Base-by-base conservation (phyloP, 495 filamentous ascomycete genomes). In the Aspergillus indologenus region DNA sequence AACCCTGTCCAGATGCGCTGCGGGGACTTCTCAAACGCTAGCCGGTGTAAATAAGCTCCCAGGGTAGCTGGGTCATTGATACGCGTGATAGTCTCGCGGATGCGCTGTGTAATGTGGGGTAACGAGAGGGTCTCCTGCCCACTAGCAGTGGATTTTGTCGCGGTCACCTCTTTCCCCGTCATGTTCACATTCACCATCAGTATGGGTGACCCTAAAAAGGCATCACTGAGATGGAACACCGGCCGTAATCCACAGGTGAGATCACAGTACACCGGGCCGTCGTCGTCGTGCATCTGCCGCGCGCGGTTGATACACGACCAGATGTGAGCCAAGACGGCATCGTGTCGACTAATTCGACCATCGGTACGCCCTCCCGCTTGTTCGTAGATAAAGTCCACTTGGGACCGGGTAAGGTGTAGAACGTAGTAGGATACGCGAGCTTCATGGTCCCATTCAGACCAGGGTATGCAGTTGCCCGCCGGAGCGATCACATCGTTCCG, bases 1-100 rank as follows among this genome's bases (percentile, higher is more conserved):
- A 74, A 74, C 15, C 58, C 71, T 56, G 71, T 69, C 71, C 71
- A 74, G 40, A 74, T 61, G 12, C 69, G 61, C 58, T 74, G 71
- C 3, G 71, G 71, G 21, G 64, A 62, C 1, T 55, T 61, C 49
- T 74, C 71, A 50, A 58, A 68, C 0, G 71, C 68, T 14, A 70
- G 42, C 50, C 61, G 59, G 40, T 74, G 69, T 9, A 74, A 40
- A 40, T 69, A 62, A 3, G 66, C 62, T 8, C 53, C 61, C 20
- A 74, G 21, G 40, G 61, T 58, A 18, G 47, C 60, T 7, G 62
- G 61, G 1, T 49, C 40, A 9, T 22, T 64, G 11, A 69, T 59
- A 40, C 54, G 49, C 9, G 51, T 54, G 51, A 74, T 62, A 4
- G 65, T 74, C 14, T 65, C 23, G 23, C 71, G 69, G 34, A 74